Conservation (phyloP, 2,329 filamentous ascomycete species). For the Curvularia verruculosa region DNA sequence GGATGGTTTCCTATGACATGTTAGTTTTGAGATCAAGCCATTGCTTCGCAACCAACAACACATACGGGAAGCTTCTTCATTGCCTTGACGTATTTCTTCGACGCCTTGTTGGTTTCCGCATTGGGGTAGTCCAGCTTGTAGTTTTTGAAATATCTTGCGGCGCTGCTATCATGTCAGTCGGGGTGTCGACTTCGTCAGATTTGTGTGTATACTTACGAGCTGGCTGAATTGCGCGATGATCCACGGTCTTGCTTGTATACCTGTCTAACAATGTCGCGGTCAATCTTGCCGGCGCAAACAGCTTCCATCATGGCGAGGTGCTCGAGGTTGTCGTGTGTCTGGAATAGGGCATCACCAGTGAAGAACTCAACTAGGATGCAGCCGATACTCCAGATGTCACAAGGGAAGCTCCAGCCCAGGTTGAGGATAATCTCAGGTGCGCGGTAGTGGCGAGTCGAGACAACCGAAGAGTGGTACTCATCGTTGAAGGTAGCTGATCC, state of each 20-base stretch:
- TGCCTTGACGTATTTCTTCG: conserved; percentile 70
- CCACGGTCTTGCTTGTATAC: conserved; percentile 57
- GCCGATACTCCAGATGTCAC: conserved; percentile 73
- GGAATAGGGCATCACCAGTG: conserved; percentile 71
- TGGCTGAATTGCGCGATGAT: conserved; percentile 59
- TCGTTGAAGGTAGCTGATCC: conserved; percentile 72
- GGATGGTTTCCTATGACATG: conserved; percentile 64
- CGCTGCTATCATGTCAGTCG: conserved; percentile 43
- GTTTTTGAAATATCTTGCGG: conserved; percentile 60
- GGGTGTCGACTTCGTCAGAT: background rate
- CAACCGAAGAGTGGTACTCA: conserved; percentile 71
- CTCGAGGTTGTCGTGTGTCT: conserved; percentile 71
- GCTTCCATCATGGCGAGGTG: conserved; percentile 74
- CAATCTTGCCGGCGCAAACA: conserved; percentile 63
- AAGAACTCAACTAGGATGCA: conserved; percentile 73
- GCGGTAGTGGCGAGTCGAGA: conserved; percentile 70
- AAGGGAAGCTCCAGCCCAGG: conserved; percentile 70
- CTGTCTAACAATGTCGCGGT: conserved; percentile 60
- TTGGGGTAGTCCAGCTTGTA: conserved; percentile 68
- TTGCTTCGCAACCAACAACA: conserved; percentile 8
- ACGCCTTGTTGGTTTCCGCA: conserved; percentile 66
- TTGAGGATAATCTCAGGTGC: conserved; percentile 72
- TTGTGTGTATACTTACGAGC: conserved; percentile 58
- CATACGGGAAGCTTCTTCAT: conserved; percentile 68
- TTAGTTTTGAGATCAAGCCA: conserved; percentile 17